A percentile compares a stretch with the other conserved stretches of the same genome.
Evolutionary conservation across 2,329 filamentous ascomycete species (phyloP).

Genomic region (Tricladium varicosporioides): DNA sequence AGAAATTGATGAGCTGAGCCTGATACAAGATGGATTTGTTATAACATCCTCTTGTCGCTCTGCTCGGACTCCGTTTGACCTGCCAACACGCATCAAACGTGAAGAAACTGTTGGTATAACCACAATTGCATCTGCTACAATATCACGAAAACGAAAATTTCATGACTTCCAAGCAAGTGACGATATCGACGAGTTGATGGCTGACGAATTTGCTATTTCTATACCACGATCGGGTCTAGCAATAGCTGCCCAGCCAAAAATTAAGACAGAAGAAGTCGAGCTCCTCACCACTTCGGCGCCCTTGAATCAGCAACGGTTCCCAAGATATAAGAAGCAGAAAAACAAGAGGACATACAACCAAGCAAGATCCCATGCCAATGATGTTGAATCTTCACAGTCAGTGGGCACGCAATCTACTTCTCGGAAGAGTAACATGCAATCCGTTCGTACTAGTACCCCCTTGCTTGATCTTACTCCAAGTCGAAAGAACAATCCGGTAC

Average conservation of each 20-base stretch:
- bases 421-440: not conserved
- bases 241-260: not conserved
- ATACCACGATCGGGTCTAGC: constrained; percentile 1
- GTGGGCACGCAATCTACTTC: not conserved
- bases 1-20: constrained; percentile 31
- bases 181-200: constrained; percentile 10
- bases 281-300: not conserved
- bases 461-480: constrained; percentile 26
- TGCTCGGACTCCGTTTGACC: constrained; percentile 5
- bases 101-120: constrained; percentile 13
- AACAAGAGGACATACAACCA: not conserved
- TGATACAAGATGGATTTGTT: constrained; percentile 24
- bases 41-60: constrained; percentile 20
- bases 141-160: constrained; percentile 21
- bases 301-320: not conserved
- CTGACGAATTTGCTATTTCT: constrained; percentile 4
- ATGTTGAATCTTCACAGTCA: not conserved
- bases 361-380: constrained; percentile 1
- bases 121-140: not conserved
- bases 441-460: constrained; percentile 19
- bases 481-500: not conserved
- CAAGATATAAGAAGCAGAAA: constrained; percentile 2
- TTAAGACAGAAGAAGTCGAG: constrained; percentile 4
- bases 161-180: constrained; percentile 12
- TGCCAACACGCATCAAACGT: constrained; percentile 16